These are phyloP conservation scores for Diaporthe nobilis DNA, from an alignment of 2,329 filamentous ascomycete species.

Conservation along the genomic window DNA sequence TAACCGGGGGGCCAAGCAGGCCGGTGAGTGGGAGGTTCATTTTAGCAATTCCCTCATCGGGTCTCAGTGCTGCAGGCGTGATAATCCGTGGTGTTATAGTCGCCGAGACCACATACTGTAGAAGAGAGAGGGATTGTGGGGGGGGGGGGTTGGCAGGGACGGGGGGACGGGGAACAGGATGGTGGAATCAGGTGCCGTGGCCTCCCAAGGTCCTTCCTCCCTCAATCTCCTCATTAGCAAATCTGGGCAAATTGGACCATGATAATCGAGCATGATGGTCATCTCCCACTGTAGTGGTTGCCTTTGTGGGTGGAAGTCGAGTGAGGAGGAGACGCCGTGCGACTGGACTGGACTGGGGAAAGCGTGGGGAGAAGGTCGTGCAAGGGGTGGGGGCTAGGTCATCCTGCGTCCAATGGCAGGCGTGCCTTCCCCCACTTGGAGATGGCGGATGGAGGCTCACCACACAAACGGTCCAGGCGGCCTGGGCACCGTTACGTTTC, in stretches of 20 bases:
- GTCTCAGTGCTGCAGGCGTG: conserved; percentile 23
- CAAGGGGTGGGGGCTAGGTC: conserved; percentile 20
- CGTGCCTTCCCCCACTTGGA: conserved; percentile 9
- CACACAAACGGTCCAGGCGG: conserved; percentile 26
- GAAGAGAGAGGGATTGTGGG: neutral
- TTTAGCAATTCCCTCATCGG: conserved; percentile 25
- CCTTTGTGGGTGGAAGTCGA: conserved; percentile 19
- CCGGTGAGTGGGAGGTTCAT: conserved; percentile 29
- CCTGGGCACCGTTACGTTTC: conserved; percentile 25
- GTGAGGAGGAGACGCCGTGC: conserved; percentile 22
- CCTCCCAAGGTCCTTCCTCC: conserved; percentile 10
- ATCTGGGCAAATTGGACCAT: conserved; percentile 31
- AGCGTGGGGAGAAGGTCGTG: conserved; percentile 30
- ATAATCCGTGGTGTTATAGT: conserved; percentile 33
- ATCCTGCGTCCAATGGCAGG: conserved; percentile 12
- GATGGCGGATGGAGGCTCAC: conserved; percentile 26
- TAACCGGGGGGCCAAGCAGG: conserved; percentile 11
- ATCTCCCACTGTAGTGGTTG: conserved; percentile 24
- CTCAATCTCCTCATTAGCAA: conserved; percentile 16
- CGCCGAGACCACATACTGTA: neutral
- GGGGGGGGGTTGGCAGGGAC: neutral
- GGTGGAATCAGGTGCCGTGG: conserved; percentile 17
- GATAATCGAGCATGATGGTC: conserved; percentile 28
- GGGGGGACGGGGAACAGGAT: neutral
- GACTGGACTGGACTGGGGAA: conserved; percentile 32